A percentile compares a stretch with the other conserved stretches of the same genome.
These are phyloP conservation scores for Fusarium metavorans DNA, from an alignment of 2,329 filamentous ascomycete genomes.

Conservation along the genomic window DNA sequence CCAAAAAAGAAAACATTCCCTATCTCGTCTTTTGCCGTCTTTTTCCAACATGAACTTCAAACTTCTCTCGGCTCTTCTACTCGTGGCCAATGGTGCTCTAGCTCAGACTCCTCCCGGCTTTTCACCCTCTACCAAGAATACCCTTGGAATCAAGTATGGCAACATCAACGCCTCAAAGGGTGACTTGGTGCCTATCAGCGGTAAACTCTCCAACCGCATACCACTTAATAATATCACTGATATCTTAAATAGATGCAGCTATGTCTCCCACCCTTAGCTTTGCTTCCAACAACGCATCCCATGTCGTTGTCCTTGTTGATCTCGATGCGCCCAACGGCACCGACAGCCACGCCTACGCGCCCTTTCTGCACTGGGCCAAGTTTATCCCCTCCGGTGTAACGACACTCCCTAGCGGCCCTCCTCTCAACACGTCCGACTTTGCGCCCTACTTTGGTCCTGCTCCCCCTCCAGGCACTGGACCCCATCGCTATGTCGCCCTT, in stretches of 20 bases:
- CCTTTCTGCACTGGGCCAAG: constrained; percentile 7
- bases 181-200: neutral
- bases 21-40: too few species aligned
- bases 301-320: constrained; percentile 10
- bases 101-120: constrained; percentile 2
- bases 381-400: neutral
- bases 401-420: neutral
- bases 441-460: constrained; percentile 9
- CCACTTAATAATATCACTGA: neutral
- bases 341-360: neutral
- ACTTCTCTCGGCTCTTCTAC: neutral
- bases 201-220: neutral
- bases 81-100: neutral
- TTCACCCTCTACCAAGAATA: neutral
- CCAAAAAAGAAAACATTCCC: neutral
- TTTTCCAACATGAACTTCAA: neutral
- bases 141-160: neutral
- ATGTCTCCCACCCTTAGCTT: neutral
- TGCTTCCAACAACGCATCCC: constrained; percentile 1
- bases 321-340: constrained; percentile 12
- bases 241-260: neutral
- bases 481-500: constrained; percentile 12
- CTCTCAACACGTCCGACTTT: constrained; percentile 43
- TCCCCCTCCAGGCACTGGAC: constrained; percentile 8
- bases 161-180: neutral